Percentiles rank a stretch among this genome's conserved stretches.
phyloP scores from a whole-genome alignment of 306 rosid genomes.

The Trifolium pratense region DNA sequence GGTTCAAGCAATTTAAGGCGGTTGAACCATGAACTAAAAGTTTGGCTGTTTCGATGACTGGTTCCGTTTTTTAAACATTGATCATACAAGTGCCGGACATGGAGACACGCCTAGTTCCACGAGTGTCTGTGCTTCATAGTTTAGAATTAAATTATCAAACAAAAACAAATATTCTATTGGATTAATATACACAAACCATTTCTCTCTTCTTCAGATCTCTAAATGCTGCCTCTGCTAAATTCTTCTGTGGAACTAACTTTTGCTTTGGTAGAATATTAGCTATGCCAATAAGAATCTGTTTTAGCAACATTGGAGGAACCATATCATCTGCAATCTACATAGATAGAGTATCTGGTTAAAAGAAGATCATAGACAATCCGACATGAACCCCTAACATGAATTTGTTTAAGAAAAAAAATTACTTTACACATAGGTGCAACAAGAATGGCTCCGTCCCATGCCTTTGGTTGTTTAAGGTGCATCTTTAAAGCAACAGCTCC shows the following conservation, averaged over 20 bases:
- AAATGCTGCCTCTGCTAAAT: constrained; percentile 89
- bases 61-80: too few species aligned
- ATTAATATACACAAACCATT: constrained; percentile 55
- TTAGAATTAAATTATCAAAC: neutral
- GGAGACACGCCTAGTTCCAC: too few species aligned
- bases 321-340: constrained; percentile 93
- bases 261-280: constrained; percentile 74
- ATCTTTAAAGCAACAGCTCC: constrained; percentile 91
- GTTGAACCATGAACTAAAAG: neutral
- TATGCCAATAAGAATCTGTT: constrained; percentile 64
- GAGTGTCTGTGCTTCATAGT: too few species aligned
- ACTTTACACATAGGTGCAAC: constrained; percentile 99
- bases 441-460: constrained; percentile 89
- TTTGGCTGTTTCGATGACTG: too few species aligned
- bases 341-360: constrained; percentile 36
- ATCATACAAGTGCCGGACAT: too few species aligned
- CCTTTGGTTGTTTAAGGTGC: constrained; percentile 80
- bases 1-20: too few species aligned
- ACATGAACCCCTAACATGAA: constrained; percentile 8
- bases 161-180: constrained; percentile 12
- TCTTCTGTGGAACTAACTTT: constrained; percentile 90
- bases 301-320: constrained; percentile 73
- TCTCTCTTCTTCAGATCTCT: constrained; percentile 73
- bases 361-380: constrained; percentile 25
- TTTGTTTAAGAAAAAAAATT: constrained; percentile 40